These are phyloP conservation scores for Gentiana macrophylla DNA, from an alignment of 257 asterid genomes.

Conservation along the genomic window DNA sequence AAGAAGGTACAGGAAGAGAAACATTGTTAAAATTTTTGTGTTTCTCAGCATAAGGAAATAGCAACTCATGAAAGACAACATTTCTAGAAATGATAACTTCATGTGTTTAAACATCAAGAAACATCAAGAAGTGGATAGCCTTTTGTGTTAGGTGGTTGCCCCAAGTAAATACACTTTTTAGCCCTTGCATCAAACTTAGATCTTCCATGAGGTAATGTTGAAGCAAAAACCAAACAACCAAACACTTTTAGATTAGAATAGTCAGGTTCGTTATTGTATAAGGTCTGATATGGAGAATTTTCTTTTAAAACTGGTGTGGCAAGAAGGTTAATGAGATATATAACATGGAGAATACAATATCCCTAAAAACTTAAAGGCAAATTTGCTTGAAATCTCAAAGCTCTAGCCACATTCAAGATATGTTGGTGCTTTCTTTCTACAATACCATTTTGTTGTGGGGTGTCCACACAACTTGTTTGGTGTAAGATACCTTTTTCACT, in stretches of 20 bases:
- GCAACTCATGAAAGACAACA: too few relatives aligned
- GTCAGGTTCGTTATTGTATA: not conserved
- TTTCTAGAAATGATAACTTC: too few relatives aligned
- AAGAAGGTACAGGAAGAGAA: too few relatives aligned
- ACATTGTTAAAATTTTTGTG: too few relatives aligned
- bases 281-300: not conserved
- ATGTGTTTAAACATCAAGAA: too few relatives aligned
- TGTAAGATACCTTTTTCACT: not conserved
- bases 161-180: too few relatives aligned
- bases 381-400: not conserved
- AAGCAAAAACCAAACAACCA: not conserved
- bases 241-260: not conserved
- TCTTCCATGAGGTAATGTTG: too few relatives aligned
- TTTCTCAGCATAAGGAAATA: too few relatives aligned
- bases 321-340: not conserved
- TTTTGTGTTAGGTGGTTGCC: too few relatives aligned
- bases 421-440: not conserved
- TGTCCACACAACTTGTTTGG: not conserved
- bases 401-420: not conserved
- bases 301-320: not conserved
- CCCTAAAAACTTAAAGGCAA: not conserved
- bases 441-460: constrained; percentile 1
- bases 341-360: not conserved
- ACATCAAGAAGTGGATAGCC: too few relatives aligned
- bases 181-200: too few relatives aligned